Evolutionary conservation across 2,329 filamentous ascomycete species (phyloP).

Genomic region (Aspergillus melleus): DNA sequence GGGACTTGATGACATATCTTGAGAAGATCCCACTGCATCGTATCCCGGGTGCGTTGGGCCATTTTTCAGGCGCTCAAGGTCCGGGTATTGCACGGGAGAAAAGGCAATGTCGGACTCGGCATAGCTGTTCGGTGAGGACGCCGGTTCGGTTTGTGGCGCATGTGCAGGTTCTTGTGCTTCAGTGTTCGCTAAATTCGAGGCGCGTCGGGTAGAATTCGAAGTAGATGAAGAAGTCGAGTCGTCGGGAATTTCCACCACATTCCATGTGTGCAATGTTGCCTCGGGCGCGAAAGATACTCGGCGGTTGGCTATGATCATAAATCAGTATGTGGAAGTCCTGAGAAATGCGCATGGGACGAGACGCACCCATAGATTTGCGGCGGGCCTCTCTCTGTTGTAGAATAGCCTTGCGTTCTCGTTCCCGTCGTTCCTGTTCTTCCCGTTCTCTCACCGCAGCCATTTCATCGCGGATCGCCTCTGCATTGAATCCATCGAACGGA

Average conservation of each 20-base stretch:
- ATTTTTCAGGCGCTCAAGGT: constrained; percentile 60
- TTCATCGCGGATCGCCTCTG: constrained; percentile 43
- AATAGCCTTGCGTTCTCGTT: constrained; percentile 60
- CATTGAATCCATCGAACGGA: constrained; percentile 49
- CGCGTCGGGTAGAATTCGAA: constrained; percentile 72
- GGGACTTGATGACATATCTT: constrained; percentile 73
- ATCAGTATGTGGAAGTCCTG: constrained; percentile 7
- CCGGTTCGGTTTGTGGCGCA: constrained; percentile 55
- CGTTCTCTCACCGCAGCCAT: constrained; percentile 68
- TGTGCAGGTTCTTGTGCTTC: constrained; percentile 28
- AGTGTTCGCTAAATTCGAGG: constrained; percentile 59
- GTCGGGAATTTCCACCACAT: constrained; percentile 84
- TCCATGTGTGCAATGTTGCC: constrained; percentile 95
- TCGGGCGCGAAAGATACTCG: constrained; percentile 97
- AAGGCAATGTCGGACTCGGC: constrained; percentile 59
- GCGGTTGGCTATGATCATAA: constrained; percentile 64
- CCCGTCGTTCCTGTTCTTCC: constrained; percentile 64
- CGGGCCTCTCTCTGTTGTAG: constrained; percentile 79
- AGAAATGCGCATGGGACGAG: neutral
- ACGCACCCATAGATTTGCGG: constrained; percentile 76
- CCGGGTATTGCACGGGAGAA: constrained; percentile 65
- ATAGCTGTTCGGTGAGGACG: constrained; percentile 62
- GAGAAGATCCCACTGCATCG: constrained; percentile 61
- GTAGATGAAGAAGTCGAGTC: constrained; percentile 77
- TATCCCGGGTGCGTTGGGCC: constrained; percentile 38